These are phyloP conservation scores for Mycena galericulata DNA, from an alignment of 768 basidiomycete genomes.

Conservation along the genomic window DNA sequence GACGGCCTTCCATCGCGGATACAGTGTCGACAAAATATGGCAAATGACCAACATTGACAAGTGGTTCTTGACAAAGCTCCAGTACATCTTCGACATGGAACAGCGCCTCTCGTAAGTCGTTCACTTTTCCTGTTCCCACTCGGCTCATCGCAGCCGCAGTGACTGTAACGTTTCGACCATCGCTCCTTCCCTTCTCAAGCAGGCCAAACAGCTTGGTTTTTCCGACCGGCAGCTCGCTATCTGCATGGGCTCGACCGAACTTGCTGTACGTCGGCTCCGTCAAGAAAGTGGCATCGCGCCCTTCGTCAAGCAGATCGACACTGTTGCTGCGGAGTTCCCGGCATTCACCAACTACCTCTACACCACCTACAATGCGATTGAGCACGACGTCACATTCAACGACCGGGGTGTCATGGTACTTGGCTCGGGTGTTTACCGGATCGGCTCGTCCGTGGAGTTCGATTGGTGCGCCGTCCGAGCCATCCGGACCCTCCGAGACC, in stretches of 20 bases:
- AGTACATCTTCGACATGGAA: conserved; percentile 88
- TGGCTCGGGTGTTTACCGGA: conserved; percentile 98
- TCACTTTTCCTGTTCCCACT: background rate
- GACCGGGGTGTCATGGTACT: conserved; percentile 97
- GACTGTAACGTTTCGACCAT: conserved; percentile 74
- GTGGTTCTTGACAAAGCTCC: conserved; percentile 95
- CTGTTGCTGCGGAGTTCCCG: conserved; percentile 98
- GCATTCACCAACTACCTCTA: conserved; percentile 99
- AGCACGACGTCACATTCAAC: conserved; percentile 90
- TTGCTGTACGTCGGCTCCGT: conserved; percentile 91
- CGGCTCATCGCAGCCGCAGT: conserved; percentile 50
- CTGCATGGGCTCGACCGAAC: conserved; percentile 89
- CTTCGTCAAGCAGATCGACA: conserved; percentile 99
- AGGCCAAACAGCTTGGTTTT: conserved; percentile 95
- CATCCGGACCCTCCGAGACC: conserved; percentile 95
- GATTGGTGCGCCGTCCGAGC: conserved; percentile 99
- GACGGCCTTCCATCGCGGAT: conserved; percentile 91
- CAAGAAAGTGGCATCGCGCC: conserved; percentile 87
- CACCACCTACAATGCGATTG: conserved; percentile 96
- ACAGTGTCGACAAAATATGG: conserved; percentile 96
- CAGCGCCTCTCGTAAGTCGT: conserved; percentile 81
- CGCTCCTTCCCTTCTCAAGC: conserved; percentile 70
- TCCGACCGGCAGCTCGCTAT: conserved; percentile 91
- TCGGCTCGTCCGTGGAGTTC: conserved; percentile 99
- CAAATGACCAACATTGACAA: conserved; percentile 98